Base-by-base conservation (phyloP, 495 filamentous ascomycete species). In the Podospora pseudopauciseta region DNA sequence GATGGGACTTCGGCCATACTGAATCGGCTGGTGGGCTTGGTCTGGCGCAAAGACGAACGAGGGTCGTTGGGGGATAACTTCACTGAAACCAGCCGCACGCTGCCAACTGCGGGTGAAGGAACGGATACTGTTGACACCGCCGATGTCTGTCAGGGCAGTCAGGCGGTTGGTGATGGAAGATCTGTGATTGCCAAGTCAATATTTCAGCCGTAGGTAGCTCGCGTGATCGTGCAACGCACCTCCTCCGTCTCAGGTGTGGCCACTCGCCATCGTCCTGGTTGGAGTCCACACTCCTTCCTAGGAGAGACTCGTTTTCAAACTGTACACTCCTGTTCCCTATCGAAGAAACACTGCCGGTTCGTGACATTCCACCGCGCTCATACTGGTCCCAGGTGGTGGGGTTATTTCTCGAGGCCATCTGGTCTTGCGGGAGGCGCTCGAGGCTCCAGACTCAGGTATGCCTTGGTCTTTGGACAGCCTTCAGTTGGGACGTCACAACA, bases 101-200 rank as follows among this genome's bases (percentile, higher is more conserved):
- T 92, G 92, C 93, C 94, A 98, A 71, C 92, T 96, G 59, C 92
- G 87, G 60, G 95, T 91, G 76, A 99, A 99, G 73, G 94, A 97
- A 71, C 96, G 89, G 72, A 98, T 89, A 75, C 91, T 95, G 77
- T 99, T 99, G 62, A 92, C 90, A 32, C 95, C 95, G 55, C 95
- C 95, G 15, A 89, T 91, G 64, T 96, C 88, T 68, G 90, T 84
- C 27, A 97, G 70, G 57, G 85, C 81, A 57, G 85, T 80, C 49
- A 94, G 77, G 49, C 90, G 87, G 74, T 91, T 82, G 56, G 92
- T 91, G 71, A 95, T 83, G 19, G 94, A 96, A 3, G 91, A 91
- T 73, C 87, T 88, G 69, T 5, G 19, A 34, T 30, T 53, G 55
- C 3, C 56, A 61, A 28, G 55, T 65, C 15, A 60, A 68, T 75